Conservation (phyloP, 441 rosid species). For the Erodium trifolium region DNA sequence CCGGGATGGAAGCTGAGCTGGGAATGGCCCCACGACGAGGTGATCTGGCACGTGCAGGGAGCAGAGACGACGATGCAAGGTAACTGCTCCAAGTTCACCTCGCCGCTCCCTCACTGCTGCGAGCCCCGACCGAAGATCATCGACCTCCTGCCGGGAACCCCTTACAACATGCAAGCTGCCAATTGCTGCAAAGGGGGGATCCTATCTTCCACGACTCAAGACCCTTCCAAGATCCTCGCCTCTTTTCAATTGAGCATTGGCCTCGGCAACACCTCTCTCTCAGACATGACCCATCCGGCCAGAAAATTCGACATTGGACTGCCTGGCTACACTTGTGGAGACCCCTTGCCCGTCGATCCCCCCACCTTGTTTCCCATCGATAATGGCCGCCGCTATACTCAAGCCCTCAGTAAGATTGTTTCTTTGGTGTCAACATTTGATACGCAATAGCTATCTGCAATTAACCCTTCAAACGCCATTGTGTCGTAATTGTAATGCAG, state of each 20-base stretch:
- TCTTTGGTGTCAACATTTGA: too few relatives aligned
- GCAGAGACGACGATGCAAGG: slow-evolving; percentile 70
- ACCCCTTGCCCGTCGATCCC: slow-evolving; percentile 21
- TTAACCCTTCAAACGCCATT: too few relatives aligned
- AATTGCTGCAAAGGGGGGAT: slow-evolving; percentile 64
- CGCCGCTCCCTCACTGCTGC: slow-evolving; percentile 59
- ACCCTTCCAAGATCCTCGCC: slow-evolving; percentile 36
- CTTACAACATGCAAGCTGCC: slow-evolving; percentile 55
- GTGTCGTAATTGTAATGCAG: slow-evolving; percentile 17
- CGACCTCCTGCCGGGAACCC: slow-evolving; percentile 57
- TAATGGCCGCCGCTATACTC: slow-evolving; percentile 20
- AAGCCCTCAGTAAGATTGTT: slow-evolving; percentile 56
- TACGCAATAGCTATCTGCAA: too few relatives aligned
- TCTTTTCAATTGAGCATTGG: slow-evolving; percentile 58
- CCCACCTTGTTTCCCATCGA: background rate
- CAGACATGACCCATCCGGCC: slow-evolving; percentile 24
- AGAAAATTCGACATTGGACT: slow-evolving; percentile 36
- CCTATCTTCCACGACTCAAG: slow-evolving; percentile 55
- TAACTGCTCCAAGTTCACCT: slow-evolving; percentile 65
- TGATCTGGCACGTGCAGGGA: slow-evolving; percentile 61
- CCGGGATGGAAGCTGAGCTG: slow-evolving; percentile 68
- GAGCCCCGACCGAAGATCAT: slow-evolving; percentile 39
- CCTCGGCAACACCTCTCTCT: slow-evolving; percentile 46
- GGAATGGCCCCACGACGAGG: slow-evolving; percentile 61
- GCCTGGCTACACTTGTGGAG: slow-evolving; percentile 69